These are phyloP conservation scores for Fusarium tricinctum DNA, from an alignment of 2,329 filamentous ascomycete species.

Conservation along the genomic window DNA sequence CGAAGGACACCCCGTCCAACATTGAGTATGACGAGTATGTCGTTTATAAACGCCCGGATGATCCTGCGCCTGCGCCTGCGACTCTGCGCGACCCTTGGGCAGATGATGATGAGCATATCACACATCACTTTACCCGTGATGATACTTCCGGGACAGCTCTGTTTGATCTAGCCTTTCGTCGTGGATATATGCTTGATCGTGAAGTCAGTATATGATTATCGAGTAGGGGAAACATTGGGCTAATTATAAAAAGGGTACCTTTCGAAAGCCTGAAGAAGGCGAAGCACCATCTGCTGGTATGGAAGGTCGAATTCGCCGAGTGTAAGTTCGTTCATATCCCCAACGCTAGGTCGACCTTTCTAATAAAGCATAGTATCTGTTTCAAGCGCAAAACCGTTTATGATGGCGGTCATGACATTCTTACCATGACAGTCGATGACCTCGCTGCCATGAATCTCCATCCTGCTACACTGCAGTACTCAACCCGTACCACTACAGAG, in stretches of 20 bases:
- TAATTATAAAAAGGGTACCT: slow-evolving; percentile 44
- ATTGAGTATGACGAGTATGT: slow-evolving; percentile 58
- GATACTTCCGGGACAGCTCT: slow-evolving; percentile 51
- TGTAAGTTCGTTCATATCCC: slow-evolving; percentile 50
- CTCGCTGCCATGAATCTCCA: slow-evolving; percentile 55
- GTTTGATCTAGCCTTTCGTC: slow-evolving; percentile 54
- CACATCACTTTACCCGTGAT: slow-evolving; percentile 54
- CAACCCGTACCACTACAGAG: slow-evolving; percentile 57
- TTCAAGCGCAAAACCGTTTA: slow-evolving; percentile 53
- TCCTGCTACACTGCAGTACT: slow-evolving; percentile 58
- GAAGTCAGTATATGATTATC: slow-evolving; percentile 39
- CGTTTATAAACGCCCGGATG: slow-evolving; percentile 51
- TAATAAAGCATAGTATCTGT: slow-evolving; percentile 51
- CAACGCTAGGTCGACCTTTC: neutral
- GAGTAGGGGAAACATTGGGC: neutral
- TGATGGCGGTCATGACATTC: slow-evolving; percentile 53
- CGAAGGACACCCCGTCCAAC: slow-evolving; percentile 50
- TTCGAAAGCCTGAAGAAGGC: slow-evolving; percentile 41
- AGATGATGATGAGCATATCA: slow-evolving; percentile 48
- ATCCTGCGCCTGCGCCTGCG: slow-evolving; percentile 18
- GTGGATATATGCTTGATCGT: slow-evolving; percentile 50
- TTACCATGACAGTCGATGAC: slow-evolving; percentile 55
- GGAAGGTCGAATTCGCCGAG: slow-evolving; percentile 55
- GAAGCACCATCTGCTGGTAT: slow-evolving; percentile 46
- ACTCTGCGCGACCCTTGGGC: slow-evolving; percentile 14